Base-by-base conservation (phyloP, 768 basidiomycete species). In the Phallus indusiatus region DNA sequence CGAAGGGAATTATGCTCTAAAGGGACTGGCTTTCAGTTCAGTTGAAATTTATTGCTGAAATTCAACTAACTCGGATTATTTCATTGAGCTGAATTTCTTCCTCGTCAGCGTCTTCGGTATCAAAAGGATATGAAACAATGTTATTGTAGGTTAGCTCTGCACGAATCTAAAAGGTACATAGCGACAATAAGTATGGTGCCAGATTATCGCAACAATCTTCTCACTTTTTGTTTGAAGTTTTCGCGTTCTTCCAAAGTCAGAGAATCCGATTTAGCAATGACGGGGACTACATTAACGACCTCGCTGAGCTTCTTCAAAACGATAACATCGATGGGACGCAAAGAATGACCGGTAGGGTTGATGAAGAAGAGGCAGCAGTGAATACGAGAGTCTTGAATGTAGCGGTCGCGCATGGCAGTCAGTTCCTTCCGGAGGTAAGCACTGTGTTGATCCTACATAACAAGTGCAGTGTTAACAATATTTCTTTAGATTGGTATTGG, bases 321-420 rank as follows among this genome's bases (percentile, higher is more conserved):
- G 67, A 94, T 94, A 48, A 97, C 86, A 67, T 99, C 95, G 68
- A 99, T 94, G 35, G 96, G 85, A 61, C 94, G 91, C 59, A 99
- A 82, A 5, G 89, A 85, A 74, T 99, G 95, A 20, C 95, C 95
- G 18, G 94, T 96, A 20, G 96, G 96, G 74, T 88, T 94, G 79
- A 99, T 94, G 76, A 98, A 99, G 82, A 92, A 99, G 57, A 99
- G 73, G 72, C 88, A 91, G 79, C 94, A 97, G 79, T 99, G 95
- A 63, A 99, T 96, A 62, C 95, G 88, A 17, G 95, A 96, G 76
- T 99, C 96, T 70, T 90, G 89, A 67, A 99, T 99, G 76, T 94
- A 90, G 56, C 92, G 88, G 80, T 98, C 95, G 63, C 96, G 90
- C 88, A 93, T 93, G 1, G 96, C 95, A 2, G 96, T 98, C 64